phyloP scores from a whole-genome alignment of 768 basidiomycete species.

The Suillus weaverae region DNA sequence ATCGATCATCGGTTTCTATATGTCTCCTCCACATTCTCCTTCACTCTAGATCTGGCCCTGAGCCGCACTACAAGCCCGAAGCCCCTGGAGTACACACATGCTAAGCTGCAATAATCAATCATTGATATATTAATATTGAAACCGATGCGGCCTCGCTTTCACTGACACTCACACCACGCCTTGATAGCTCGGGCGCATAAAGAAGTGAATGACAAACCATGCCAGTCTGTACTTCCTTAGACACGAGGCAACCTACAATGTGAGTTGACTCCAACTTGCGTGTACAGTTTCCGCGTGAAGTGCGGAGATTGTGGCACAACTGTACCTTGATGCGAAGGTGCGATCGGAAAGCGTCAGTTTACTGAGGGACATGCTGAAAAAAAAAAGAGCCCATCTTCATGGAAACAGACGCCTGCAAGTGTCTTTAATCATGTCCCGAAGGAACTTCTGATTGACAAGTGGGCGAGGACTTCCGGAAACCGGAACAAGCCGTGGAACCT shows the following conservation, averaged over 20 bases:
- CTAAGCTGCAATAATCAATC: background rate
- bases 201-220: background rate
- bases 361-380: background rate
- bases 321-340: background rate
- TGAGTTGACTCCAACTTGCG: background rate
- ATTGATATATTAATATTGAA: background rate
- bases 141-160: background rate
- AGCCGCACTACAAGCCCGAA: background rate
- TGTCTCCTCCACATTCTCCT: background rate
- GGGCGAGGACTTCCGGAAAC: background rate
- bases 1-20: background rate
- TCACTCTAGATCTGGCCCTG: background rate
- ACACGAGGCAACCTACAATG: background rate
- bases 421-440: background rate
- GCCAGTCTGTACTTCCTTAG: background rate
- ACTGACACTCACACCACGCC: background rate
- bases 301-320: background rate
- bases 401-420: background rate
- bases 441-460: background rate
- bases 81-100: background rate
- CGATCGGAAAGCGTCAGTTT: background rate
- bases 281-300: background rate
- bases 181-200: background rate
- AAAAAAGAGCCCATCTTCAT: background rate
- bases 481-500: background rate